Base-by-base conservation (phyloP, 768 basidiomycete species). In the Hemileccinum rubropunctum region DNA sequence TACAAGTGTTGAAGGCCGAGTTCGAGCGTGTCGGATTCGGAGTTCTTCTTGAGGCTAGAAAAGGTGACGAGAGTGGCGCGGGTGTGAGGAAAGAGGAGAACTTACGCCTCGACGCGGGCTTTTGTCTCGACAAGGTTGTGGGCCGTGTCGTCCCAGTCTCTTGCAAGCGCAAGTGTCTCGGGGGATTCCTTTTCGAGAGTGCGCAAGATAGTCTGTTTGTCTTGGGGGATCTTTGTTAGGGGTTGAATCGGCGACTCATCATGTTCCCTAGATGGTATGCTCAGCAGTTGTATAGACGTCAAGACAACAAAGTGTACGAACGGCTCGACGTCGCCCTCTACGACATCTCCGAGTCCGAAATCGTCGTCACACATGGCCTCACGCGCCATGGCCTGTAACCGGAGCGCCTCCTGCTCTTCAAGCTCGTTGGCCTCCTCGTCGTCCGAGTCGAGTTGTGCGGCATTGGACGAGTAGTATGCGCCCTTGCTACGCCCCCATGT, bases 361-460 rank as follows among this genome's bases (percentile, higher is more conserved):
- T 98, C 94, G 14, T 80, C 83, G 38, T 91, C 88, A 9, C 58
- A 69, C 75, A 95, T 76, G 11, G 68, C 77, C 56, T 90, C 86
- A 28, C 86, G 76, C 20, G 80, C 74, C 70, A 90, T 93, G 33
- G 71, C 67, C 66, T 95, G 95, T 39, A 95, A 69, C 50, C 91
- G 75, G 58, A 71, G 83, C 7, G 88, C 90, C 66, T 98, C 94
- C 63, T 87, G 83, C 64, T 91, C 91, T 61, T 98, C 93, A 43
- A 95, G 71, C 56, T 88, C 86, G 60, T 89, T 81, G 30, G 83
- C 88, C 66, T 95, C 94, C 59, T 95, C 94, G 55, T 95, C 87
- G 58, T 90, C 89, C 33, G 86, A 86, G 45, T 90, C 90, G 33
- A 91, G 71, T 47, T 88, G 72, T 32, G 76, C 85, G 28, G 88